Percentiles rank a stretch among this genome's conserved stretches.
These are phyloP conservation scores for Dipteronia dyeriana DNA, from an alignment of 345 rosid species.

Conservation along the genomic window DNA sequence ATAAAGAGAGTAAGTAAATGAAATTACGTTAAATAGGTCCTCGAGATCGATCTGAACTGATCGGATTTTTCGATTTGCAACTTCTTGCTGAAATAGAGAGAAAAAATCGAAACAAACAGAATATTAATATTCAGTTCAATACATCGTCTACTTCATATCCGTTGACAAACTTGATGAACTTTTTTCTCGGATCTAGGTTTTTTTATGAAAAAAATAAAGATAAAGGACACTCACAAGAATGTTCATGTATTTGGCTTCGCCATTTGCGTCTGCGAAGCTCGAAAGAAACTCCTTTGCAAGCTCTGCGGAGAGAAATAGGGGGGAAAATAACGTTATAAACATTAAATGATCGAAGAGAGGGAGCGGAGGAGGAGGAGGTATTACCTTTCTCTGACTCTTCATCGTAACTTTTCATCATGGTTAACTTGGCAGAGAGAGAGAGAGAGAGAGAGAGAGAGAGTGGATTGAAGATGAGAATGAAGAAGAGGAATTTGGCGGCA, in stretches of 20 bases:
- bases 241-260: conserved; percentile 73
- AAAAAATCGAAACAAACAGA: background rate
- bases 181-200: conserved; percentile 22
- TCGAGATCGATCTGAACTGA: conserved; percentile 79
- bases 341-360: background rate
- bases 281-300: conserved; percentile 80
- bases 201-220: background rate
- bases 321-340: background rate
- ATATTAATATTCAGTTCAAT: background rate
- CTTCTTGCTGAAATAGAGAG: conserved; percentile 67
- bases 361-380: background rate
- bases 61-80: conserved; percentile 73
- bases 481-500: conserved; percentile 29
- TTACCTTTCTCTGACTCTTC: conserved; percentile 68
- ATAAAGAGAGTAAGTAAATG: background rate
- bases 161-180: background rate
- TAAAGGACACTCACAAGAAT: conserved; percentile 63
- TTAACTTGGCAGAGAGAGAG: conserved; percentile 13
- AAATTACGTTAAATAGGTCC: conserved; percentile 72
- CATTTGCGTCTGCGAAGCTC: conserved; percentile 67
- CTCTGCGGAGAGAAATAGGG: conserved; percentile 30
- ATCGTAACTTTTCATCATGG: conserved; percentile 75
- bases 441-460: background rate
- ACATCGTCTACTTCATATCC: too few relatives aligned
- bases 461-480: background rate